phyloP scores from a whole-genome alignment of 352 stramenopile genomes.

The Pythium volutum region DNA sequence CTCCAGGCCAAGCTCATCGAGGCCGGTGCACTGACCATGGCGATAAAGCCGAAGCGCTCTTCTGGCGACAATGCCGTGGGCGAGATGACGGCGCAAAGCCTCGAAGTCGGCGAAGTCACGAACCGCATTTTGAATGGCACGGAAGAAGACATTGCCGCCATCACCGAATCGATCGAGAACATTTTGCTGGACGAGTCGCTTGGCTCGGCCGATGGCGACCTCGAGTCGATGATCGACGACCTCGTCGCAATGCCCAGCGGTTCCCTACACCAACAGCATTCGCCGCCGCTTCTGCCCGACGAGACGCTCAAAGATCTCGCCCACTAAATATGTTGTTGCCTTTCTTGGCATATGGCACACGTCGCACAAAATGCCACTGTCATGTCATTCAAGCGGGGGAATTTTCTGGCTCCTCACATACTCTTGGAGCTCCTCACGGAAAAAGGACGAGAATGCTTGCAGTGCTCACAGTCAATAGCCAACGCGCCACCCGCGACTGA shows the following conservation, averaged over 20 bases:
- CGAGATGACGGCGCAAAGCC: neutral
- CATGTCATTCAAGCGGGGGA: neutral
- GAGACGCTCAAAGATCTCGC: neutral
- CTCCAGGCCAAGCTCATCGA: conserved; percentile 4
- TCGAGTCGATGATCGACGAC: conserved; percentile 9
- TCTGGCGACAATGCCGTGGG: neutral
- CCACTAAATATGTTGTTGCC: neutral
- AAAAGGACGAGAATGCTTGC: neutral
- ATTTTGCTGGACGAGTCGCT: conserved; percentile 21
- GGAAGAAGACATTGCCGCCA: conserved; percentile 17
- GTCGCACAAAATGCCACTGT: no score
- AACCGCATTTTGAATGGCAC: conserved; percentile 6
- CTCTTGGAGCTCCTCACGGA: conserved; percentile 1
- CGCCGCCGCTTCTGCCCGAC: no score
- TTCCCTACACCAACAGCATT: neutral
- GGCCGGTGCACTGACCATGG: neutral
- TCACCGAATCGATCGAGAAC: conserved; percentile 21
- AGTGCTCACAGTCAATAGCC: no score
- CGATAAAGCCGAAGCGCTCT: neutral
- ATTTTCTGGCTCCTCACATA: no score
- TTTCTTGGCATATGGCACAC: neutral
- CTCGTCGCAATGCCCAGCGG: neutral
- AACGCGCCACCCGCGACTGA: no score
- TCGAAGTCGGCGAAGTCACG: conserved; percentile 11
- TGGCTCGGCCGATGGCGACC: conserved; percentile 5